phyloP scores from a whole-genome alignment of 495 filamentous ascomycete species.

The Geoglossum glabrum region DNA sequence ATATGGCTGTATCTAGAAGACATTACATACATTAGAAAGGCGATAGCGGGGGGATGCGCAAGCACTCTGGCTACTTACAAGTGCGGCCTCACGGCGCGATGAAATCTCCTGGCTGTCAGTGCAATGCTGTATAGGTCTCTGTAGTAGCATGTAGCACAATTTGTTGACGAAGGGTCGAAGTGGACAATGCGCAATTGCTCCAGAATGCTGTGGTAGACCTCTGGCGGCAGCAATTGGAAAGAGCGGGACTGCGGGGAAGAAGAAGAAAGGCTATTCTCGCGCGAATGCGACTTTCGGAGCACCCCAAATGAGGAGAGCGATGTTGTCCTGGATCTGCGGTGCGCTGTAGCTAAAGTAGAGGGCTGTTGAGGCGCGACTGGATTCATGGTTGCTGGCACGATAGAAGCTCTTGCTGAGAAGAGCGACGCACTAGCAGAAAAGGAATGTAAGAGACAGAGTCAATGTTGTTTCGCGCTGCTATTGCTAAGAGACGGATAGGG shows the following conservation, averaged over 20 bases:
- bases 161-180: slow-evolving; percentile 19
- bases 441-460: not conserved
- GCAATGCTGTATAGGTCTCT: slow-evolving; percentile 50
- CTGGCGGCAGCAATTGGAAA: slow-evolving; percentile 32
- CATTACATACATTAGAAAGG: slow-evolving; percentile 1
- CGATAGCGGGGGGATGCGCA: not conserved
- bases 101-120: slow-evolving; percentile 44
- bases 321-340: not conserved
- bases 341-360: not conserved
- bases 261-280: not conserved
- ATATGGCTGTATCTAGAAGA: slow-evolving; percentile 45
- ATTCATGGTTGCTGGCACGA: not conserved
- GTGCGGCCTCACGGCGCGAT: slow-evolving; percentile 40
- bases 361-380: not conserved
- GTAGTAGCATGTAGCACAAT: slow-evolving; percentile 60
- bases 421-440: not conserved
- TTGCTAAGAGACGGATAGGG: not conserved
- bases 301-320: not conserved
- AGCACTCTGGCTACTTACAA: slow-evolving; percentile 29
- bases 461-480: not conserved
- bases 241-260: not conserved
- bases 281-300: not conserved
- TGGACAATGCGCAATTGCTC: slow-evolving; percentile 30
- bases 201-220: slow-evolving; percentile 36
- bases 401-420: not conserved